Percentiles rank a stretch among this genome's conserved stretches.
Evolutionary conservation across 768 basidiomycete genomes (phyloP).

Genomic region (Candolleomyces efflorescens): DNA sequence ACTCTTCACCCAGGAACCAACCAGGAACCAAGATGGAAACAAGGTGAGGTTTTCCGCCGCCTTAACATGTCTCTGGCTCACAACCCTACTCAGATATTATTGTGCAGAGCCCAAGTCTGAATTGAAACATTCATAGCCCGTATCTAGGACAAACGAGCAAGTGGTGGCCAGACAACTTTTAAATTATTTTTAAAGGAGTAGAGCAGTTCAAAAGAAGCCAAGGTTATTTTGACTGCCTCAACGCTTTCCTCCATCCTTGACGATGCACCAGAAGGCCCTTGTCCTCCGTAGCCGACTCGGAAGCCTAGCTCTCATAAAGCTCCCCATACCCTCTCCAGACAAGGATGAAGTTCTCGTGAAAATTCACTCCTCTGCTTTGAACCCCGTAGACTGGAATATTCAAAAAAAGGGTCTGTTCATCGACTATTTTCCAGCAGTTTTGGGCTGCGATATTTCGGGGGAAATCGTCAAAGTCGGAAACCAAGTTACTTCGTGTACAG

Average conservation of each 20-base stretch:
- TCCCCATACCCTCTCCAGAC: conserved; percentile 23
- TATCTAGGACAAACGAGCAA: too few species aligned
- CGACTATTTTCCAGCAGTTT: conserved; percentile 40
- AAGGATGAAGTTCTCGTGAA: conserved; percentile 40
- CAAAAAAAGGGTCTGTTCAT: conserved; percentile 24
- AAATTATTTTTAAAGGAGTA: too few species aligned
- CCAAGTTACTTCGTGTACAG: conserved; percentile 43
- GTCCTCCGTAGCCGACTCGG: conserved; percentile 15
- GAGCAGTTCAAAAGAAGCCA: too few species aligned
- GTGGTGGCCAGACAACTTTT: too few species aligned
- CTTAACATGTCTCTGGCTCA: too few species aligned
- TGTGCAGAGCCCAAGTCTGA: too few species aligned
- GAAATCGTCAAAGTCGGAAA: conserved; percentile 47
- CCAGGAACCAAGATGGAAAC: too few species aligned
- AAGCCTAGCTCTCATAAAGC: conserved; percentile 13
- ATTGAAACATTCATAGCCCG: too few species aligned
- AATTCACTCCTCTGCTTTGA: conserved; percentile 34
- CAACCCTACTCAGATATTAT: too few species aligned
- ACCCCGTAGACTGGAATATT: conserved; percentile 40
- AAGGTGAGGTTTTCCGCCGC: too few species aligned
- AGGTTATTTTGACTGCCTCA: too few species aligned
- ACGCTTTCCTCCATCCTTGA: background rate
- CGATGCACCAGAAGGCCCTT: conserved; percentile 21
- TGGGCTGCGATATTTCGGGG: conserved; percentile 50
- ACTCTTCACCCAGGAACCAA: too few species aligned